These are phyloP conservation scores for Plasmopara muralis DNA, from an alignment of 352 stramenopile genomes.

Conservation along the genomic window DNA sequence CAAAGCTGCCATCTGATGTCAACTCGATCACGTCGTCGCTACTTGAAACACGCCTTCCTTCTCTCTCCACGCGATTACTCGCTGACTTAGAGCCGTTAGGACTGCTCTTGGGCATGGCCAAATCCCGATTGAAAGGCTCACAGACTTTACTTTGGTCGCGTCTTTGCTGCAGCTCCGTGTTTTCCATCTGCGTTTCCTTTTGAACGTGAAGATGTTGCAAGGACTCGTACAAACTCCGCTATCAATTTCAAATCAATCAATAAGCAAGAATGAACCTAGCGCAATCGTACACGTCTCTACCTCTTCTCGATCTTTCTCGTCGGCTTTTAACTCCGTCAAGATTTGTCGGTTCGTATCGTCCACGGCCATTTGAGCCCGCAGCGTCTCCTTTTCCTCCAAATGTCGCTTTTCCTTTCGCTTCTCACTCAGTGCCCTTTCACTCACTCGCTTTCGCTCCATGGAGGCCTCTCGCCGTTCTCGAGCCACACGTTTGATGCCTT, in stretches of 20 bases:
- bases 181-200: conserved; percentile 8
- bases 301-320: conserved; percentile 75
- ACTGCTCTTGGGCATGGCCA: not conserved
- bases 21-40: conserved; percentile 40
- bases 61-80: conserved; percentile 21
- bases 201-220: conserved; percentile 41
- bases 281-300: conserved; percentile 17
- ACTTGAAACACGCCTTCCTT: conserved; percentile 35
- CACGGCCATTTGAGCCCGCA: conserved; percentile 76
- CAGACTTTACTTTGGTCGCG: too few species aligned
- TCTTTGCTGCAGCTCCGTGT: not conserved
- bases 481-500: conserved; percentile 31
- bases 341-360: conserved; percentile 72
- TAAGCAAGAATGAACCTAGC: too few species aligned
- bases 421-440: conserved; percentile 32
- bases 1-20: conserved; percentile 43
- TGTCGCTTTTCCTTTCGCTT: conserved; percentile 52
- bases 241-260: not conserved
- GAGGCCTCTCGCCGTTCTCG: conserved; percentile 44
- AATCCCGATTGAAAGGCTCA: not conserved
- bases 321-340: conserved; percentile 59
- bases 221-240: conserved; percentile 69
- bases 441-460: conserved; percentile 50
- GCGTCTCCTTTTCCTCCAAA: conserved; percentile 61
- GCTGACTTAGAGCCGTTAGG: not conserved